A percentile compares a stretch with the other conserved stretches of the same genome.
These are phyloP conservation scores for Kurtzmaniella fragi DNA, from an alignment of 805 yeast genomes.

Conservation along the genomic window DNA sequence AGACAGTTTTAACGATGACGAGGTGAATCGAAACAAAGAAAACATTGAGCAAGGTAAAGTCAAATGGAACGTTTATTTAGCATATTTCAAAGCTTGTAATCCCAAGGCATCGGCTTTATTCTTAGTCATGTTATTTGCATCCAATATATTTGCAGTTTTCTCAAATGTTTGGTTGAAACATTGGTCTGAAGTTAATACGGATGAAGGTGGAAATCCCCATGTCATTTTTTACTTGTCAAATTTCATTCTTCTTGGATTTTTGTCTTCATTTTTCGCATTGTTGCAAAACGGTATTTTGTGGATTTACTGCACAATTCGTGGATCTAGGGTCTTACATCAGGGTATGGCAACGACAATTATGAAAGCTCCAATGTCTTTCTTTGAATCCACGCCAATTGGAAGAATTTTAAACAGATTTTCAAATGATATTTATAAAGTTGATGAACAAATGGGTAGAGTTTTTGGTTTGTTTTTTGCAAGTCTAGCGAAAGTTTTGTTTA, in stretches of 20 bases:
- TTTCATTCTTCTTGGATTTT: conserved; percentile 71
- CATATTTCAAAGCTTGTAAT: conserved; percentile 78
- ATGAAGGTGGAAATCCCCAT: conserved; percentile 63
- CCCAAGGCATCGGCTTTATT: conserved; percentile 52
- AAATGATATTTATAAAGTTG: conserved; percentile 84
- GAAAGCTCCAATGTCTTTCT: conserved; percentile 91
- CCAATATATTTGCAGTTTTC: conserved; percentile 55
- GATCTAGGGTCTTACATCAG: conserved; percentile 72
- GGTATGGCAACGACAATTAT: conserved; percentile 67
- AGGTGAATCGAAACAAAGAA: conserved; percentile 47
- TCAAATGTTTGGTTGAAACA: conserved; percentile 92
- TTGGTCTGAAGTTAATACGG: conserved; percentile 91
- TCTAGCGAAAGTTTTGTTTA: conserved; percentile 60
- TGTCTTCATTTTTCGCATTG: conserved; percentile 56
- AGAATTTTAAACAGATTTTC: conserved; percentile 88
- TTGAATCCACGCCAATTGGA: conserved; percentile 94
- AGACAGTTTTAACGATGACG: conserved; percentile 16
- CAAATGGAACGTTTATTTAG: conserved; percentile 67
- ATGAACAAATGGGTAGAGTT: conserved; percentile 68
- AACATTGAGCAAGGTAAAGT: conserved; percentile 84
- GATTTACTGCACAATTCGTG: conserved; percentile 78
- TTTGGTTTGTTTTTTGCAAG: conserved; percentile 65
- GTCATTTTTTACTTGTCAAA: conserved; percentile 68
- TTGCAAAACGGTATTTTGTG: conserved; percentile 66
- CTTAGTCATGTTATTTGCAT: conserved; percentile 43